These are phyloP conservation scores for Crithidia expoeki DNA, from an alignment of 208 protist genomes.

Conservation along the genomic window DNA sequence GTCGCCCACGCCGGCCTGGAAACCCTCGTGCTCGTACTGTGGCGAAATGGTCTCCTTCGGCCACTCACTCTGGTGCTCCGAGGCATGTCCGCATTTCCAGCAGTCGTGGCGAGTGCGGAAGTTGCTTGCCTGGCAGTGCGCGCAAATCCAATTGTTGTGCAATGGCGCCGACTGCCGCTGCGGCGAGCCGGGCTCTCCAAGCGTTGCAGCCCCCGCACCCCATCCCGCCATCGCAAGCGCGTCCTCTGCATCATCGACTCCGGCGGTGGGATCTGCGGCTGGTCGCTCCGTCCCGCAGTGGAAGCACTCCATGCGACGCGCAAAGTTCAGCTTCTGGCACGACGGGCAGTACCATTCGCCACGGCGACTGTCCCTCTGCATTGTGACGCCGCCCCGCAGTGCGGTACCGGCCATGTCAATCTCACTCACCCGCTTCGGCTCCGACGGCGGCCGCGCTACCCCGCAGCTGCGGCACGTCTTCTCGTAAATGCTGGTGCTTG, in stretches of 20 bases:
- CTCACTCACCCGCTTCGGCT: constrained; percentile 52
- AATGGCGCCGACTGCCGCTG: constrained; percentile 8
- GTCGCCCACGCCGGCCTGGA: constrained; percentile 48
- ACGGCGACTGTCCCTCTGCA: constrained; percentile 10
- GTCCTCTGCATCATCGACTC: neutral
- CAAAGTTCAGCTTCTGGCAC: constrained; percentile 81
- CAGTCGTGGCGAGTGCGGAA: constrained; percentile 82
- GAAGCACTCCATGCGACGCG: constrained; percentile 70
- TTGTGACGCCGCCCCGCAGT: neutral
- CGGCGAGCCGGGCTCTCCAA: neutral
- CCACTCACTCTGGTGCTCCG: constrained; percentile 33
- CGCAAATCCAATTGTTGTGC: constrained; percentile 87
- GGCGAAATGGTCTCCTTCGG: constrained; percentile 25
- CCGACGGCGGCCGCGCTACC: constrained; percentile 38
- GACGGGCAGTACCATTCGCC: constrained; percentile 77
- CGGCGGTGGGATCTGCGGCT: neutral
- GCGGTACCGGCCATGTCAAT: constrained; percentile 12
- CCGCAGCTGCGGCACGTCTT: constrained; percentile 62
- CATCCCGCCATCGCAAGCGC: constrained; percentile 10
- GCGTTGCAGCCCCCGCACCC: neutral
- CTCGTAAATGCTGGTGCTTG: constrained; percentile 83
- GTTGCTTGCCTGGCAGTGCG: constrained; percentile 79
- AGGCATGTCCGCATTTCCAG: constrained; percentile 79
- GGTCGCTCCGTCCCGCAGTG: constrained; percentile 52
- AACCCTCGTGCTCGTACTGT: constrained; percentile 79